phyloP scores from a whole-genome alignment of 2,329 filamentous ascomycete genomes.

The Microdochium paspali region DNA sequence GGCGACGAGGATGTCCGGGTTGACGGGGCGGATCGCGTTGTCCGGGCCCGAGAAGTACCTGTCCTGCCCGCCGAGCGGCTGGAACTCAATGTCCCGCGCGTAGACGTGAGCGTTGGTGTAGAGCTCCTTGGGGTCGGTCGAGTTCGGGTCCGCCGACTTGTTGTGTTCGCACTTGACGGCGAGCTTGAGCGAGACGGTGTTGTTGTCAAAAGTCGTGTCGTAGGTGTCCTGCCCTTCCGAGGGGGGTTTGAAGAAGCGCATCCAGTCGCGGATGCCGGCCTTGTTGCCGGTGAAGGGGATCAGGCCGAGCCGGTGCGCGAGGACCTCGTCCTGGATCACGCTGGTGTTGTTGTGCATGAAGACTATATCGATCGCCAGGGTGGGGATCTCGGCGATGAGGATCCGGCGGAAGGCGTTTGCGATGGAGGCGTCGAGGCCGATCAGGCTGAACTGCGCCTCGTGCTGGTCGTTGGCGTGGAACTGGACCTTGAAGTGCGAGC shows the following conservation, averaged over 20 bases:
- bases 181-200: conserved; percentile 74
- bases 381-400: conserved; percentile 87
- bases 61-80: conserved; percentile 63
- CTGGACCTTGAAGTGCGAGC: conserved; percentile 58
- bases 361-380: conserved; percentile 86
- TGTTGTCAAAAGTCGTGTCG: conserved; percentile 64
- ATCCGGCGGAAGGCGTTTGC: conserved; percentile 97
- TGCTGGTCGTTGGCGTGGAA: conserved; percentile 77
- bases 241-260: conserved; percentile 75
- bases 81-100: conserved; percentile 67
- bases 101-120: conserved; percentile 83
- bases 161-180: conserved; percentile 76
- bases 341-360: conserved; percentile 96
- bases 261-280: conserved; percentile 64
- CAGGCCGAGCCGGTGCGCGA: conserved; percentile 81
- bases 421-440: conserved; percentile 85
- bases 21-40: conserved; percentile 62
- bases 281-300: conserved; percentile 78
- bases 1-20: conserved; percentile 88
- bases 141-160: conserved; percentile 56
- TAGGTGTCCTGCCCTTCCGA: conserved; percentile 49
- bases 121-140: conserved; percentile 73
- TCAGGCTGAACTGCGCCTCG: conserved; percentile 80
- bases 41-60: conserved; percentile 58
- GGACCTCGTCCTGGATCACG: conserved; percentile 94